Base-by-base conservation (phyloP, 805 yeast genomes). In the Lipomyces anomalus region DNA sequence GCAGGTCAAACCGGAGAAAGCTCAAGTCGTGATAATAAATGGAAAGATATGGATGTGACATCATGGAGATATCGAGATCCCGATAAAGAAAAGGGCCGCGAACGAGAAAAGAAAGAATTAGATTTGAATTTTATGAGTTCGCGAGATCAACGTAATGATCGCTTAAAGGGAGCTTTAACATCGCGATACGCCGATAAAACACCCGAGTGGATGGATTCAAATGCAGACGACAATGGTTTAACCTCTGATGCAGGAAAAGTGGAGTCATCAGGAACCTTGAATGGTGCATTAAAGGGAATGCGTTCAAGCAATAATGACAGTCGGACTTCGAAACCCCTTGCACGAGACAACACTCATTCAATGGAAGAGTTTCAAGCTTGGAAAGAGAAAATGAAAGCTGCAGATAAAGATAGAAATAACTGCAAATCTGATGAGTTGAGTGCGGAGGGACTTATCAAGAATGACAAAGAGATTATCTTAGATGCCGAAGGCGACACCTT, bases 361-460 rank as follows among this genome's bases (percentile, higher is more conserved):
- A 52, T 57, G n/a, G 52, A 55, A 37, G 63, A 60, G 28, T 59
- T 61, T 48, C 61, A 61, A 40, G 56, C 57, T 18, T 61, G 65
- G 65, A 61, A 58, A 38, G 62, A 59, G 1, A 48, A 48, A 33
- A 60, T 57, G 63, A 54, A 50, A 29, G 59, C 59, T 5, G 52
- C 52, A 7, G 52, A 50, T 29, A 30, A 34, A 24, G 51, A 43
- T 22, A 26, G 49, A 18, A 46, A 46, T 30, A 20, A n/a, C 30
- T 24, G n/a, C 7, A 42, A 18, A 34, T 22, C 21, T 11, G 36
- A n/a, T 11, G 16, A 36, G 16, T 18, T 4, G 6, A 40, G 41
- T 9, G 35, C 34, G 22, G n/a, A 34, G 3, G 48, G 34, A 1
- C 38, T 39, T 29, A 28, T 23, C 22, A 17, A 23, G 18, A 6